A percentile compares a stretch with the other conserved stretches of the same genome.
These are phyloP conservation scores for Cynara cardunculus DNA, from an alignment of 129 eudicot genomes.

Conservation along the genomic window DNA sequence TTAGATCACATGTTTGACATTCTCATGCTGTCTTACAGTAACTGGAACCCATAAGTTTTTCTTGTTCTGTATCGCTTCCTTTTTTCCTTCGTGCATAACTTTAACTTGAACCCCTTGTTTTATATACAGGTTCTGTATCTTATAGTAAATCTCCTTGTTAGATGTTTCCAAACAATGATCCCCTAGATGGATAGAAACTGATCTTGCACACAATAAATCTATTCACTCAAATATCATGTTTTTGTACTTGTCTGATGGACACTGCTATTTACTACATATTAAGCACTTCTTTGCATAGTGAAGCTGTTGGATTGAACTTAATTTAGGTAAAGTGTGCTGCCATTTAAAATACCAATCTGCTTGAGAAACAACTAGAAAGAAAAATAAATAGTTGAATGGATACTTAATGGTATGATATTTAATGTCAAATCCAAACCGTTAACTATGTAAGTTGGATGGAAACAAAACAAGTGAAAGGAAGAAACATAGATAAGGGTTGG, in stretches of 20 bases:
- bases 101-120: background rate
- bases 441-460: constrained; percentile 7
- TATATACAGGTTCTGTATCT: background rate
- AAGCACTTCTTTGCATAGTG: background rate
- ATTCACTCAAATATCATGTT: background rate
- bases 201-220: background rate
- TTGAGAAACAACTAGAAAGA: constrained; percentile 4
- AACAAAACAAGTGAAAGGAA: background rate
- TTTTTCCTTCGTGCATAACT: background rate
- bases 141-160: background rate
- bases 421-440: background rate
- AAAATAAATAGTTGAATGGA: background rate
- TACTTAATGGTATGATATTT: background rate
- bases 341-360: background rate
- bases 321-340: background rate
- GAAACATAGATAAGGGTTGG: background rate
- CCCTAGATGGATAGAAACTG: background rate
- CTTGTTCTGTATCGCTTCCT: background rate
- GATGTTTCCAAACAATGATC: background rate
- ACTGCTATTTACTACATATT: background rate
- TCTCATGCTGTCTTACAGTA: background rate
- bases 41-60: constrained; percentile 1
- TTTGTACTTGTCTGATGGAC: constrained; percentile 6
- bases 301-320: background rate
- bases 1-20: background rate